Evolutionary conservation across 2,329 filamentous ascomycete genomes (phyloP).

Genomic region (Scedosporium minutisporum): DNA sequence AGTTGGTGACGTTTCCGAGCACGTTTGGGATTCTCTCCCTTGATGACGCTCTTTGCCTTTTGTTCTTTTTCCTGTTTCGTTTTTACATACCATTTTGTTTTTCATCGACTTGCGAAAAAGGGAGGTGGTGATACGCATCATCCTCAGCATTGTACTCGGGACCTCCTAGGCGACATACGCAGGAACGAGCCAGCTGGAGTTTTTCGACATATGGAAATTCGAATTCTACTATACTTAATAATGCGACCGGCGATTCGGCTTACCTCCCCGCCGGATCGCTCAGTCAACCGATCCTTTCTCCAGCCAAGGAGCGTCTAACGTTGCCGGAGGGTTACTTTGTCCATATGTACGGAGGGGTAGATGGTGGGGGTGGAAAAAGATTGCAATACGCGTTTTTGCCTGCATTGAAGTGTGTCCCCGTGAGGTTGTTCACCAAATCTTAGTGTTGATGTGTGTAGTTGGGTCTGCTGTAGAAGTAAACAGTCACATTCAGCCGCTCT

Average conservation of each 20-base stretch:
- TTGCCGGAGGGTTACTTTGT: not conserved
- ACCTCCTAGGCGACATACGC: not conserved
- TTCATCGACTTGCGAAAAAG: not conserved
- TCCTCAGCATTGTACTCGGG: not conserved
- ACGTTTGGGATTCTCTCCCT: not conserved
- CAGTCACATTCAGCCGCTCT: not conserved
- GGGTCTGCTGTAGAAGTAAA: too few species aligned
- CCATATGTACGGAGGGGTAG: not conserved
- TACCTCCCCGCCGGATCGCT: not conserved
- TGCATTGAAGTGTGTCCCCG: not conserved
- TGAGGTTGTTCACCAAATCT: not conserved
- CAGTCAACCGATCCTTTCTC: not conserved
- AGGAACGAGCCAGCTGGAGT: slow-evolving; percentile 1
- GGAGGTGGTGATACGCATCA: not conserved
- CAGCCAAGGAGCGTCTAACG: not conserved
- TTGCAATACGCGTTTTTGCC: not conserved
- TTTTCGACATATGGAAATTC: not conserved
- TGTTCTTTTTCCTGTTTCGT: slow-evolving; percentile 2
- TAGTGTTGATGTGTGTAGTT: too few species aligned
- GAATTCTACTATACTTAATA: slow-evolving; percentile 2
- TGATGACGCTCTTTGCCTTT: not conserved
- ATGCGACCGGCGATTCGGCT: not conserved
- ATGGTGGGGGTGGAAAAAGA: not conserved
- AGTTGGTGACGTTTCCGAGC: not conserved
- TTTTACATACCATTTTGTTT: slow-evolving; percentile 7